Evolutionary conservation across 805 yeast genomes (phyloP), one percentile per base, ranked within the genome.

Genomic region (Brettanomyces naardenensis): DNA sequence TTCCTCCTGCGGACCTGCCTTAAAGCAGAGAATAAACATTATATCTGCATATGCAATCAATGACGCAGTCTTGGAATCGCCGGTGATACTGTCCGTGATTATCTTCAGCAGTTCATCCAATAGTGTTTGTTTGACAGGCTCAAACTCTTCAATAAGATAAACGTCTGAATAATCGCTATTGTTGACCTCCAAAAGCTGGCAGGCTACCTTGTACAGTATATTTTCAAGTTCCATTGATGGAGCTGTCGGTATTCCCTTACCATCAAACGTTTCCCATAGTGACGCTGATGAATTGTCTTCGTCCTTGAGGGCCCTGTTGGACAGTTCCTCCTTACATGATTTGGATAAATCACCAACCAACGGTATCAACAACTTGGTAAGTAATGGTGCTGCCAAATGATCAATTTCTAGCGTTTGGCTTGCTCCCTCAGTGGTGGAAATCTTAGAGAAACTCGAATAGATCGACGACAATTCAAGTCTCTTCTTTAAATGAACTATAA

Each of bases 121-220:
- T 7, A 28, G 25, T 17, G 31, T 31, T 10, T 26, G 18, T 23
- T 31, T 26, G 10, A 19, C 28, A 0, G 19, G 20, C 17, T 33
- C 32, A 33, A 56, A 56, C 18, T 42, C 37, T 2, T 36, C 34
- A 19, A 44, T 40, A 28, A 48, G 39, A 28, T 49, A 58, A n/a
- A 54, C 48, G 40, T 56, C 58, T 1, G 58, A 46, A 36, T 47
- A 56, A 34, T 55, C 59, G n/a, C 46, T 50, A 3, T 39, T 43
- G 1, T 44, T 42, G 27, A 36, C 41, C 3, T 39, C 46, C 13
- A 44, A 35, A 25, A 56, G 33, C 10, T 41, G 40, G 28, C 41
- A 20, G 30, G 50, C 39, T n/a, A 47, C 32, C 14, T 40, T 37
- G 38, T 51, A 49, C 6, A 56, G 18, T 1, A 52, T 33, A 20